Evolutionary conservation across 1,139 yeast species (phyloP), one percentile per base, ranked within the genome.

Genomic region (Blastobotrys capitulatus): DNA sequence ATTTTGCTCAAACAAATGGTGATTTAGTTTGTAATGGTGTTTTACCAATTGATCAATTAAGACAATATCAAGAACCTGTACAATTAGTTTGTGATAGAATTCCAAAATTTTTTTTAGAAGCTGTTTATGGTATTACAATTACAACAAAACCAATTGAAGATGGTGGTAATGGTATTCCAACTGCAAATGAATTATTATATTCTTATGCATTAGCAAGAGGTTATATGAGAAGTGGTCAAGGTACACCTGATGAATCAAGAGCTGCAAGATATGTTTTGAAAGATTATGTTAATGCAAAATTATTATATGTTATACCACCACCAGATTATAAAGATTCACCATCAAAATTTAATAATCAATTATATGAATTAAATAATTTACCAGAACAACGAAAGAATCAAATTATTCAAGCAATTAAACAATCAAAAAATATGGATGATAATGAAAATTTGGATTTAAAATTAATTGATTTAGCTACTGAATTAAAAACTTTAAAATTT

Each of bases 11-110:
- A 65, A 87, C 97, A 25, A 89, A 90, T 63, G 97, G 96, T 59
- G 99, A 94, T 63, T 78, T 94, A 61, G 98, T 94, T 0, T 89
- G 97, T 73, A 88, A 89, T 64, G 99, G 99, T 77, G 96, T 94
- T 10, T 76, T 94, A 52, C 98, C 99, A 19, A 92, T 94, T 61
- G 98, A 94, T 71, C 98, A 94, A 70, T 76, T 94, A 54, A 80
- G 97, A 64, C 98, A 94, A 62, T 83, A 80, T 65, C 82, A 94
- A n/a, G 95, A 96, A 0, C 98, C 99, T 9, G 76, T 83, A 4
- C 82, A 90, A 44, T 72, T 94, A 36, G 94, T 92, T 15, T 82
- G 94, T 46, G 86, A 86, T 63, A 77, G 98, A 63, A 79, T 94
- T 51, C 98, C 99, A 27, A 89, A 88, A 63, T 86, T 71, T 64